Base-by-base conservation (phyloP, 2,329 filamentous ascomycete species). In the Penicillium aurantiogriseum region DNA sequence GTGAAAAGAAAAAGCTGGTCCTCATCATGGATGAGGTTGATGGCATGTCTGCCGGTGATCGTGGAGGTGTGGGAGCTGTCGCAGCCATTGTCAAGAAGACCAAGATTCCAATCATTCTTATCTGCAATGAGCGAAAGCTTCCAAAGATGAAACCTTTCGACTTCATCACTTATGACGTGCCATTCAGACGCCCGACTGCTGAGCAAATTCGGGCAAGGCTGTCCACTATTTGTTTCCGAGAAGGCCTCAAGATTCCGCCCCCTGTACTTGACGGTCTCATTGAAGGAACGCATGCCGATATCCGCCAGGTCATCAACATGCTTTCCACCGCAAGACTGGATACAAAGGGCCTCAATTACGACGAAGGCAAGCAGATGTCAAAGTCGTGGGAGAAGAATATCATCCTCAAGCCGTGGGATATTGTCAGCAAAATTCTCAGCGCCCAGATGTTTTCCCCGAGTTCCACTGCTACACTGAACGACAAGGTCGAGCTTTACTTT, bases 121-220 rank as follows among this genome's bases (percentile, higher is more conserved):
- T 99, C 66, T 99, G 94, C 83, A 99, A 99, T 74, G 94, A 99
- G 71, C 88, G 94, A 65, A 87, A 84, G 64, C 79, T 92, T 61
- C 94, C 89, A 31, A 99, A 99, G 82, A 99, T 99, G 94, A 97
- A 93, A 77, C 94, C 94, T 0, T 99, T 99, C 71, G 92, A 97
- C 71, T 85, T 86, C 68, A 88, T 90, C 51, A 88, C 91, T 2
- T 92, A 85, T 68, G 92, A 97, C 63, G 78, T 99, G 62, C 86
- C 87, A 43, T 99, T 99, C 81, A 86, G 89, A 69, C 87, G 92
- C 29, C 94, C 94, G 5, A 96, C 92, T 0, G 87, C 92, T 2
- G 92, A 97, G 51, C 90, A 95, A 77, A 91, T 99, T 53, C 86
- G 93, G 52, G 92, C 91, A 35, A 86, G 94, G 23, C 91, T 99